These are phyloP conservation scores for bread wheat (Triticum aestivum) DNA, from an alignment of 176 grass and related monocot genomes.

Conservation along the genomic window DNA sequence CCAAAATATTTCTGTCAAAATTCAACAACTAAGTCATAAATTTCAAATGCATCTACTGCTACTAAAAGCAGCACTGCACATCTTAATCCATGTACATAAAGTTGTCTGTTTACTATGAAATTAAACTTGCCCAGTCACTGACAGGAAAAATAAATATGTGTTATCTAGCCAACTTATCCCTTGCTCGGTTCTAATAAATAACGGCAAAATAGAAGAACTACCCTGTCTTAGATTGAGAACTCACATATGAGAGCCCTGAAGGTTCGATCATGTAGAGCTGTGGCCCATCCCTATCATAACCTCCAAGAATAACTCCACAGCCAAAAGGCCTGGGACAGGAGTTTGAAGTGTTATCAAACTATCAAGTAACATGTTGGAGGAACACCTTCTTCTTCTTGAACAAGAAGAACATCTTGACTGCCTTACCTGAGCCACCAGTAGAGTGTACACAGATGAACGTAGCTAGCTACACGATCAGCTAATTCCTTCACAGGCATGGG, in stretches of 20 bases:
- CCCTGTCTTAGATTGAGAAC: conserved; percentile 24
- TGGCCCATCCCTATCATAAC: conserved; percentile 87
- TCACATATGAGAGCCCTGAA: conserved; percentile 70
- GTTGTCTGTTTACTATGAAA: background rate
- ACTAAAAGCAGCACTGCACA: background rate
- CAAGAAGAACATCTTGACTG: background rate
- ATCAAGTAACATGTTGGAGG: background rate
- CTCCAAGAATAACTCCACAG: conserved; percentile 84
- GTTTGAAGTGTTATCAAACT: conserved; percentile 18
- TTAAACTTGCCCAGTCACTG: conserved; percentile 1
- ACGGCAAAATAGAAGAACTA: background rate
- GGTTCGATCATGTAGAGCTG: conserved; percentile 85
- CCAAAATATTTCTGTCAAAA: conserved; percentile 74
- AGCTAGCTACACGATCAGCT: conserved; percentile 81
- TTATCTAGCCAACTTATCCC: background rate
- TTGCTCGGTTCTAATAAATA: conserved; percentile 21
- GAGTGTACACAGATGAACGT: conserved; percentile 82
- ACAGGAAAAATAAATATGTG: background rate
- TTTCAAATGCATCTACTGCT: background rate
- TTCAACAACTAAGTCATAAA: conserved; percentile 26
- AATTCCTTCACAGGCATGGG: conserved; percentile 80
- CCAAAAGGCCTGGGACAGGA: conserved; percentile 67
- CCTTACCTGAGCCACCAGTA: conserved; percentile 83
- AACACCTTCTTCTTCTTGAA: background rate
- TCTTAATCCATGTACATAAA: background rate